Percentiles rank a stretch among this genome's conserved stretches.
phyloP scores from a whole-genome alignment of 768 basidiomycete species.

The Boletus vermiculosoides region DNA sequence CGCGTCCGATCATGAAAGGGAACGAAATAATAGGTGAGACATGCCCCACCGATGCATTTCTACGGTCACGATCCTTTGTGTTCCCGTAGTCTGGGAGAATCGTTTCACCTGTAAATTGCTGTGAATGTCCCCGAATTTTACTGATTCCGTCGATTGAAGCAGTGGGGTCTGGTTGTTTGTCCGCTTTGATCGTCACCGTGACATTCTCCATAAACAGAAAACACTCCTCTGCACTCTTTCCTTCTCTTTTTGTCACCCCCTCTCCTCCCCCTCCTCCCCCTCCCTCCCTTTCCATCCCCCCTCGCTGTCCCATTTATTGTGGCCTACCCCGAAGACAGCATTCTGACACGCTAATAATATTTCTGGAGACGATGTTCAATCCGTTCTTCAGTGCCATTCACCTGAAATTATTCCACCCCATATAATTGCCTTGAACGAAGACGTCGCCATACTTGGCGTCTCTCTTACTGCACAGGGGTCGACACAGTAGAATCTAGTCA shows the following conservation, averaged over 20 bases:
- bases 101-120: not conserved
- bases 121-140: not conserved
- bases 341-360: not conserved
- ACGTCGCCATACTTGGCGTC: not conserved
- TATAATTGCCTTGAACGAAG: not conserved
- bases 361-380: not conserved
- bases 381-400: conserved; percentile 6
- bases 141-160: not conserved
- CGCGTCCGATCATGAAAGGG: conserved; percentile 8
- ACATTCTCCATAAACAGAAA: conserved; percentile 16
- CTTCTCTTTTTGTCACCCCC: not conserved
- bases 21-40: conserved; percentile 18
- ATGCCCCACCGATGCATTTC: not conserved
- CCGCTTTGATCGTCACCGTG: conserved; percentile 12
- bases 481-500: not conserved
- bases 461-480: not conserved
- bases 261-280: not conserved
- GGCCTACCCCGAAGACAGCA: not conserved
- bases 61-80: not conserved
- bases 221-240: not conserved
- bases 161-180: conserved; percentile 9
- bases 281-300: not conserved
- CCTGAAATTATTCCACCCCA: not conserved
- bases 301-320: not conserved
- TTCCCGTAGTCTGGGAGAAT: not conserved